Evolutionary conservation across 164 flowering plant genomes (phyloP).

Genomic region (Umbilicus rupestris): DNA sequence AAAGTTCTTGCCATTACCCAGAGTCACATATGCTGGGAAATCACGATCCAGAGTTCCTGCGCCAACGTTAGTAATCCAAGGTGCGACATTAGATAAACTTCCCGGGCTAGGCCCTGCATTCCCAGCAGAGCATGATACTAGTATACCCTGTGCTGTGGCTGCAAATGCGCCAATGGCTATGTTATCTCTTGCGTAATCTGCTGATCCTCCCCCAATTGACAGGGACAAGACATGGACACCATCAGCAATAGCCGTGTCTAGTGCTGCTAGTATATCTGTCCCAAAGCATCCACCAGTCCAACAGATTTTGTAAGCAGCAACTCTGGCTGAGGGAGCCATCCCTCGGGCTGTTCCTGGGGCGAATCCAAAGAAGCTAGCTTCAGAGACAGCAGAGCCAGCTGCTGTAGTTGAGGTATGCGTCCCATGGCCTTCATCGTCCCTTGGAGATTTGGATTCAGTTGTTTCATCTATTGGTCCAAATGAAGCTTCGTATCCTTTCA

Average conservation of each 20-base stretch:
- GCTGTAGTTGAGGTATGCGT: slow-evolving; percentile 59
- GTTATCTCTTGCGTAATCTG: slow-evolving; percentile 37
- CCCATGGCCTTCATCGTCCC: slow-evolving; percentile 70
- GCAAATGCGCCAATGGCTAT: slow-evolving; percentile 53
- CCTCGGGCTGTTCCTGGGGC: slow-evolving; percentile 63
- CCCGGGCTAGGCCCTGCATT: slow-evolving; percentile 42
- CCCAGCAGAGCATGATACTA: slow-evolving; percentile 60
- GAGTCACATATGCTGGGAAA: slow-evolving; percentile 46
- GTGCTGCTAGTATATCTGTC: slow-evolving; percentile 45
- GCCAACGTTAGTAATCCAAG: slow-evolving; percentile 65
- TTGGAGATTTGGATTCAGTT: slow-evolving; percentile 40
- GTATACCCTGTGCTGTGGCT: slow-evolving; percentile 54
- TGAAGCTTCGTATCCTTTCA: slow-evolving; percentile 42
- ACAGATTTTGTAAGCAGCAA: slow-evolving; percentile 56
- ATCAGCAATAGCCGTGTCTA: slow-evolving; percentile 47
- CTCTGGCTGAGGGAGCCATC: slow-evolving; percentile 42
- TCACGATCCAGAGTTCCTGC: slow-evolving; percentile 62
- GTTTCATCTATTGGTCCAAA: slow-evolving; percentile 40
- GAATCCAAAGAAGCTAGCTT: slow-evolving; percentile 47
- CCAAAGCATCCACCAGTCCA: slow-evolving; percentile 58
- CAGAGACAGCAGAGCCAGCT: slow-evolving; percentile 38
- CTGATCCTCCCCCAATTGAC: slow-evolving; percentile 49
- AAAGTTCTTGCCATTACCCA: slow-evolving; percentile 41
- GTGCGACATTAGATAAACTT: slow-evolving; percentile 45
- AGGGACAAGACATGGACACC: slow-evolving; percentile 42